A percentile compares a stretch with the other conserved stretches of the same genome.
Evolutionary conservation across 2,329 filamentous ascomycete genomes (phyloP).

Genomic region (Stagonosporopsis vannaccii): DNA sequence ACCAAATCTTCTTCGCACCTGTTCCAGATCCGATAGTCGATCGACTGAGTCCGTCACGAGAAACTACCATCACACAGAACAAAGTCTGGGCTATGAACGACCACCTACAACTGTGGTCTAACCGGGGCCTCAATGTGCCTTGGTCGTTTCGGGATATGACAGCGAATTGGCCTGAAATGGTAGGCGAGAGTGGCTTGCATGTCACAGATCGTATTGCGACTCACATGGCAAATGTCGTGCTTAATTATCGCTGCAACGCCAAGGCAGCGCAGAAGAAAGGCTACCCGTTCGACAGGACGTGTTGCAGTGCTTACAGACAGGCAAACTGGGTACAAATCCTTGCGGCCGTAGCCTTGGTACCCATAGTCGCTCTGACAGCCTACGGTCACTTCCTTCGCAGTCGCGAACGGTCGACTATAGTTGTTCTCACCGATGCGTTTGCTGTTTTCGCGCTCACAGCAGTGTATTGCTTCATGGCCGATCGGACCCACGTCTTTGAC

Average conservation of each 20-base stretch:
- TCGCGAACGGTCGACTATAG: background rate
- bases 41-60: constrained; percentile 52
- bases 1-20: constrained; percentile 55
- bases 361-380: constrained; percentile 24
- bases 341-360: constrained; percentile 37
- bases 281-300: constrained; percentile 59
- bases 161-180: constrained; percentile 45
- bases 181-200: constrained; percentile 60
- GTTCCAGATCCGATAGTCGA: constrained; percentile 56
- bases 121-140: constrained; percentile 51
- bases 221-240: constrained; percentile 60
- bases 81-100: constrained; percentile 62
- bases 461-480: constrained; percentile 60
- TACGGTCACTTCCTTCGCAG: background rate
- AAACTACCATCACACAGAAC: constrained; percentile 55
- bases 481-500: constrained; percentile 62
- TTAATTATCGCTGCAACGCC: constrained; percentile 64
- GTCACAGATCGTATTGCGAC: constrained; percentile 56
- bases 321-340: constrained; percentile 50
- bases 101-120: constrained; percentile 56
- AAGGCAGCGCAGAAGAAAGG: constrained; percentile 47
- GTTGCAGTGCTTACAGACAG: constrained; percentile 58
- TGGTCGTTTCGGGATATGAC: constrained; percentile 63
- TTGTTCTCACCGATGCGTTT: constrained; percentile 9
- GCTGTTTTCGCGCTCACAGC: constrained; percentile 4